phyloP scores from a whole-genome alignment of 2,329 filamentous ascomycete species.

The Talaromyces marneffei region DNA sequence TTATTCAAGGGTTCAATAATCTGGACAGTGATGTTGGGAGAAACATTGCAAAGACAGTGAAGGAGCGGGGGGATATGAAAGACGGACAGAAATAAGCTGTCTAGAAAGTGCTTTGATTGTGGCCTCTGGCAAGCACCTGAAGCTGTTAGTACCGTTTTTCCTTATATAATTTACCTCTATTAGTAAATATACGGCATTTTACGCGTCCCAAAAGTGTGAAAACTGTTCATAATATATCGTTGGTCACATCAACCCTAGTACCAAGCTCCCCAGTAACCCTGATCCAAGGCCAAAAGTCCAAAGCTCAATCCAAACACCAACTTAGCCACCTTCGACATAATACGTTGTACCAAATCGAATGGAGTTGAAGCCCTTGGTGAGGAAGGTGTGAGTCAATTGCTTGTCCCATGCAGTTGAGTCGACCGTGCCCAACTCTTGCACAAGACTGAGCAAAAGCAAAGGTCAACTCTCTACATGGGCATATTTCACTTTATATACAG shows the following conservation, averaged over 20 bases:
- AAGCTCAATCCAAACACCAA: constrained; percentile 37
- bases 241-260: not conserved
- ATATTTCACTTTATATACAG: no score
- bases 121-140: not conserved
- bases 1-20: constrained; percentile 51
- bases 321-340: constrained; percentile 28
- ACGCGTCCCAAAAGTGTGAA: not conserved
- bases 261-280: constrained; percentile 20
- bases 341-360: constrained; percentile 43
- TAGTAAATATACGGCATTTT: not conserved
- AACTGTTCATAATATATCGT: not conserved
- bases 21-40: constrained; percentile 37
- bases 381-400: constrained; percentile 32
- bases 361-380: constrained; percentile 39
- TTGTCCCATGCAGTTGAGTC: constrained; percentile 28
- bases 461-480: no score
- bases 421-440: constrained; percentile 37
- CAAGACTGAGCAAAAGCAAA: no score
- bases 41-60: constrained; percentile 30
- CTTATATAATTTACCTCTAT: not conserved
- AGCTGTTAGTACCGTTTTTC: not conserved
- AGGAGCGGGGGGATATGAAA: constrained; percentile 26
- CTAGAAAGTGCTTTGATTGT: not conserved
- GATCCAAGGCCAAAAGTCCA: constrained; percentile 33
- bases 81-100: constrained; percentile 10